A percentile compares a stretch with the other conserved stretches of the same genome.
Evolutionary conservation across 1,284 basidiomycete genomes (phyloP).

Genomic region (Tilletia setariae): DNA sequence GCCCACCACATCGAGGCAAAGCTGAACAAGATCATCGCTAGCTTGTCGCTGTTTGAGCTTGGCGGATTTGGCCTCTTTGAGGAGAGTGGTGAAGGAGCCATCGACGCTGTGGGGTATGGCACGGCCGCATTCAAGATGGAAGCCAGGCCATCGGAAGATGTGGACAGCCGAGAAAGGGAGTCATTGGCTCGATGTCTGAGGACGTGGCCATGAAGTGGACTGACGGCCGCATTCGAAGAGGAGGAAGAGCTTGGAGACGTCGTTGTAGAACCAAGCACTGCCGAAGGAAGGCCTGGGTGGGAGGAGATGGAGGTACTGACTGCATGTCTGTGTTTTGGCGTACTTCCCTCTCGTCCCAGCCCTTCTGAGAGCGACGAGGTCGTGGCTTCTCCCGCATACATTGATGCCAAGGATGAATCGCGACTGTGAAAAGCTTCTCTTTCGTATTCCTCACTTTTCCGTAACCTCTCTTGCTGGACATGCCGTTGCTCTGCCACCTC

Average conservation of each 20-base stretch:
- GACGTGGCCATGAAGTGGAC: slow-evolving; percentile 14
- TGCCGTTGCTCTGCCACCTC: background rate
- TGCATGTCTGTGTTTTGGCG: slow-evolving; percentile 15
- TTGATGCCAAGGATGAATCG: slow-evolving; percentile 63
- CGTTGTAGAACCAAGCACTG: background rate
- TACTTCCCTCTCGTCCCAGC: background rate
- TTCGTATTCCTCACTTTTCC: no score
- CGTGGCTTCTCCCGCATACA: background rate
- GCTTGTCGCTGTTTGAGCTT: slow-evolving; percentile 23
- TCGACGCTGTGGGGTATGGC: no score
- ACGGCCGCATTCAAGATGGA: background rate
- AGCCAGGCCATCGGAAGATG: background rate
- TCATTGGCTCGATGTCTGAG: slow-evolving; percentile 2
- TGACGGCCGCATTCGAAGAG: background rate
- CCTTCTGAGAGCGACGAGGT: no score
- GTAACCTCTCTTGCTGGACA: background rate
- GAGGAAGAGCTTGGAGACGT: background rate
- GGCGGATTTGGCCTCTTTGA: background rate
- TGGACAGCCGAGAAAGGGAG: slow-evolving; percentile 6
- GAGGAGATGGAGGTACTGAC: slow-evolving; percentile 1
- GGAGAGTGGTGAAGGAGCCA: background rate
- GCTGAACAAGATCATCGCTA: slow-evolving; percentile 58
- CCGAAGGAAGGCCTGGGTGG: background rate
- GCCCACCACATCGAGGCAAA: slow-evolving; percentile 78
- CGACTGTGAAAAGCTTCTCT: slow-evolving; percentile 60